Base-by-base conservation (phyloP, 306 rosid genomes). In the Corylus avellana region DNA sequence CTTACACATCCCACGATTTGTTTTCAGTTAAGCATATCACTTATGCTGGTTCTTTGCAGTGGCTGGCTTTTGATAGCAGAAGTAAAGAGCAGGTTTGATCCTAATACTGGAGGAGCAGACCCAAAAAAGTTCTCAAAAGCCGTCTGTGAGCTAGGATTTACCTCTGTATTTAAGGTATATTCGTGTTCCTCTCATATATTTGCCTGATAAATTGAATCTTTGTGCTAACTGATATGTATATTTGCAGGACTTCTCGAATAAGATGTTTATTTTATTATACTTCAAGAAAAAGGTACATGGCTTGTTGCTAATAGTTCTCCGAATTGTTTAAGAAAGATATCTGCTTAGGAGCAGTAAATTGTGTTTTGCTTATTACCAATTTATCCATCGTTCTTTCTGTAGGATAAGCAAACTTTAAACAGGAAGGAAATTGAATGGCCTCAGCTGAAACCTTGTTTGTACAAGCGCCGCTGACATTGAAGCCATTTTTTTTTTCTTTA, bases 41-140 rank as follows among this genome's bases (percentile, higher is more conserved):
- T 58, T 70, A n/a, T 32, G 44, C 68, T 44, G 32, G 73, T 82
- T 79, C 37, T 69, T 59, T 78, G 64, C 78, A 90, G 98, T 75
- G 97, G 97, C 47, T 92, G 95, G 97, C 97, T 94, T 78, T 81
- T 94, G 88, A 94, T 92, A 84, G 92, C 97, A 54, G 98, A 94
- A 92, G 98, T 94, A 2, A 95, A 89, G 83, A 94, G 98, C 85
- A 87, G 97, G 85, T 91, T 94, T 77, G 98, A 92, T 85, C 92
- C 94, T 72, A 89, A 81, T 44, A 92, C 80, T 12, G 97, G 97
- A 75, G 98, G 97, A 85, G 98, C 98, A 47, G 96, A 95, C 54
- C 97, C 98, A 12, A 83, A 87, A 54, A 85, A 77, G 75, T 92
- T 95, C 54, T 79, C 90, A 68, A 90, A 74, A 56, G 95, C 97